phyloP scores from a whole-genome alignment of 805 yeast genomes.

The Diddensiella santjacobensis region DNA sequence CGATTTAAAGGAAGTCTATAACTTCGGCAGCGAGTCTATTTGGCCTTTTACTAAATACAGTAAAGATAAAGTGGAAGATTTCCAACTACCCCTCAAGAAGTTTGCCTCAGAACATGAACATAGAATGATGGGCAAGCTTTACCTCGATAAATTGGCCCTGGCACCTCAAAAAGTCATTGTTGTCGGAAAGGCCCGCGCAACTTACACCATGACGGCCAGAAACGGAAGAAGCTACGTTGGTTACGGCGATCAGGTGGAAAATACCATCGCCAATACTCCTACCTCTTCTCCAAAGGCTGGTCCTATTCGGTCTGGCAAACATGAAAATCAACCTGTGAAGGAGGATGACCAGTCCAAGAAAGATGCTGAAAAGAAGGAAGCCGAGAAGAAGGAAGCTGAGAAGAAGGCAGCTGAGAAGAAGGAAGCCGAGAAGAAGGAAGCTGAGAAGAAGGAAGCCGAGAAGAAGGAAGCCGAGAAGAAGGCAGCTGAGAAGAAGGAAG shows the following conservation, averaged over 20 bases:
- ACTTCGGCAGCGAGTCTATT: constrained; percentile 4
- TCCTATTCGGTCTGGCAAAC: background rate
- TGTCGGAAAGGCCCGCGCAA: constrained; percentile 18
- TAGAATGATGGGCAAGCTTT: constrained; percentile 19
- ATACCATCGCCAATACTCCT: background rate
- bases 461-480: constrained; percentile 2
- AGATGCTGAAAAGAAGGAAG: constrained; percentile 1
- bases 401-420: constrained; percentile 12
- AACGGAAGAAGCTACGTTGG: background rate
- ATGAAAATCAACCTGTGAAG: constrained; percentile 11
- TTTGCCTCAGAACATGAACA: constrained; percentile 17
- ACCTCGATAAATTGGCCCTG: constrained; percentile 16
- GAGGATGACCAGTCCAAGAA: constrained; percentile 4
- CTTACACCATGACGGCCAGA: constrained; percentile 8
- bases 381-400: constrained; percentile 13
- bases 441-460: constrained; percentile 2
- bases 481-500: constrained; percentile 1
- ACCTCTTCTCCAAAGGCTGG: background rate
- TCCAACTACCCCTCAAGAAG: constrained; percentile 14
- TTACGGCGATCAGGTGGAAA: background rate
- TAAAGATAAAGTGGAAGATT: constrained; percentile 12
- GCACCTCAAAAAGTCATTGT: constrained; percentile 19
- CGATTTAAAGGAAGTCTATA: constrained; percentile 22
- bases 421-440: constrained; percentile 2
- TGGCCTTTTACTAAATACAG: constrained; percentile 8